A percentile compares a stretch with the other conserved stretches of the same genome.
Evolutionary conservation across 345 rosid species (phyloP).

Genomic region (Orychophragmus violaceus): DNA sequence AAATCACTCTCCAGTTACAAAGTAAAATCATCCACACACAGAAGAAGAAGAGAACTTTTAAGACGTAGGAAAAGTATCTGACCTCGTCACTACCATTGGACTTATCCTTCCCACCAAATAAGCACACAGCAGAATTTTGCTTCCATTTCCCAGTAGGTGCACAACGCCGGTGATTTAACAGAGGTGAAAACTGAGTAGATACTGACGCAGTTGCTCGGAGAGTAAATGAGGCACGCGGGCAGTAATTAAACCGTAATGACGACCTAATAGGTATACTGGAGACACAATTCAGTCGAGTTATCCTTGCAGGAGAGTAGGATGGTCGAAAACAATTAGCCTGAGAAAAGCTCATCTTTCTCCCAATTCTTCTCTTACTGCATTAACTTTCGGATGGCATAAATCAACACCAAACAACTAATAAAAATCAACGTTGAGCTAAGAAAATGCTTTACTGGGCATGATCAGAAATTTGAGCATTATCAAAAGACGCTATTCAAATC

Average conservation of each 20-base stretch:
- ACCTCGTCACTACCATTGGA: slow-evolving; percentile 44
- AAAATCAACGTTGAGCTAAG: background rate
- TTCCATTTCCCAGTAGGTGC: slow-evolving; percentile 18
- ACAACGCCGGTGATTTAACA: slow-evolving; percentile 15
- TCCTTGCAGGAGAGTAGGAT: slow-evolving; percentile 1
- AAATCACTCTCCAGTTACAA: background rate
- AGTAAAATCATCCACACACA: background rate
- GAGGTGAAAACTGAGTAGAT: slow-evolving; percentile 21
- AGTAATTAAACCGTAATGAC: background rate
- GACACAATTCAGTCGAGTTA: background rate
- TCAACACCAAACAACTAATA: background rate
- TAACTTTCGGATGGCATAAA: background rate
- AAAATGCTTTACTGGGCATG: background rate
- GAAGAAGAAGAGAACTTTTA: background rate
- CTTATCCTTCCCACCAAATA: slow-evolving; percentile 63
- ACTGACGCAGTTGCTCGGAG: slow-evolving; percentile 9
- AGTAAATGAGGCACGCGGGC: background rate
- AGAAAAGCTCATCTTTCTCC: slow-evolving; percentile 24
- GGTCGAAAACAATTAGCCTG: slow-evolving; percentile 32
- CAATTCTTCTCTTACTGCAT: background rate
- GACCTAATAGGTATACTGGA: background rate
- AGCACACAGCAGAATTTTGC: slow-evolving; percentile 38
- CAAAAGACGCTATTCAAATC: background rate
- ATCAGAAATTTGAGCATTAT: background rate
- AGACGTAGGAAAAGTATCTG: background rate